These are phyloP conservation scores for Fusarium hostae DNA, from an alignment of 2,329 filamentous ascomycete genomes.

Conservation along the genomic window DNA sequence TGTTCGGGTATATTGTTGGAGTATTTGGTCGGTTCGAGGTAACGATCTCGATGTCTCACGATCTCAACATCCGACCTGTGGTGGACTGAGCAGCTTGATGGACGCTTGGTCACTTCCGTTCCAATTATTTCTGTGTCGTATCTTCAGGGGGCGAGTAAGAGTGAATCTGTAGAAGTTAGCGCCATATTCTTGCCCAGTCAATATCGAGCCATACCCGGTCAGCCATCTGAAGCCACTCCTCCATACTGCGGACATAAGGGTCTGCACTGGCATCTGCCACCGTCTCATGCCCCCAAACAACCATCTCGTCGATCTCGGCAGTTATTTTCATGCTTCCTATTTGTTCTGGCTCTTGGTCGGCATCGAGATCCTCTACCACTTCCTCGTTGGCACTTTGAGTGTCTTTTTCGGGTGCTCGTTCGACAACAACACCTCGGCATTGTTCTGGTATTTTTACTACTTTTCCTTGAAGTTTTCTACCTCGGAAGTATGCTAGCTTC, in stretches of 20 bases:
- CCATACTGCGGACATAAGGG: conserved; percentile 76
- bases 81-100: neutral
- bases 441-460: conserved; percentile 73
- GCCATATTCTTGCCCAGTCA: neutral
- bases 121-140: neutral
- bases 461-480: conserved; percentile 79
- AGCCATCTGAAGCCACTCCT: conserved; percentile 83
- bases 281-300: conserved; percentile 87
- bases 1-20: neutral
- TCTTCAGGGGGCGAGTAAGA: conserved; percentile 29
- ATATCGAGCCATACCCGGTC: conserved; percentile 65
- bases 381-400: conserved; percentile 52
- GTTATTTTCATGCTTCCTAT: conserved; percentile 69
- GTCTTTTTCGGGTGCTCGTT: conserved; percentile 52
- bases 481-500: conserved; percentile 76
- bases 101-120: neutral
- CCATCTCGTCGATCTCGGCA: conserved; percentile 76
- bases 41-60: neutral
- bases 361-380: conserved; percentile 55
- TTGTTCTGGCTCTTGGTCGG: conserved; percentile 50
- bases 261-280: conserved; percentile 71
- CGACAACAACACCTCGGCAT: conserved; percentile 73
- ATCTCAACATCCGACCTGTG: neutral
- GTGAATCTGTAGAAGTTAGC: conserved; percentile 38
- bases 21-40: neutral